A percentile compares a stretch with the other conserved stretches of the same genome.
Conservation (phyloP, 257 asterid species). For the Fraxinus quadrangulata region DNA sequence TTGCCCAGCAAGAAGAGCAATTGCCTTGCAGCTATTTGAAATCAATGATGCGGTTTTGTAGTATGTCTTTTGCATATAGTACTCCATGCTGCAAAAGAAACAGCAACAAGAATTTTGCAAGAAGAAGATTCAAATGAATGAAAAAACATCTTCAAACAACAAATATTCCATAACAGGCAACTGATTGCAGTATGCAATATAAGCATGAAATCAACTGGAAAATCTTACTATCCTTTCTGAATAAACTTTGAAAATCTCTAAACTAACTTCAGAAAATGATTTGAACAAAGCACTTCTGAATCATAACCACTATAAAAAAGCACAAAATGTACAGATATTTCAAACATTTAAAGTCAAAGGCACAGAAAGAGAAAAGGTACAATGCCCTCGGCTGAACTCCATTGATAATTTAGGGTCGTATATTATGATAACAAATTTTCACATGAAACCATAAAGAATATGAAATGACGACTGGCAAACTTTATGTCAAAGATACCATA, state of each 20-base stretch:
- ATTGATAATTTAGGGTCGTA: neutral
- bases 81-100: constrained; percentile 81
- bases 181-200: neutral
- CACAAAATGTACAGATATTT: neutral
- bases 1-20: constrained; percentile 94
- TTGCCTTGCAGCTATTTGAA: constrained; percentile 92
- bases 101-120: neutral
- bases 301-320: neutral
- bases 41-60: constrained; percentile 93
- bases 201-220: neutral
- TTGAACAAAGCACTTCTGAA: neutral
- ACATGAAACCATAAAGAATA: neutral
- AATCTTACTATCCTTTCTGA: neutral
- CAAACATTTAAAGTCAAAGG: neutral
- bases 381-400: neutral
- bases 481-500: neutral
- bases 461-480: neutral
- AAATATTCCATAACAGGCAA: neutral
- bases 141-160: constrained; percentile 1
- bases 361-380: neutral
- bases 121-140: neutral
- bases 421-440: neutral
- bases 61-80: constrained; percentile 96
- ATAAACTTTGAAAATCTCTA: neutral
- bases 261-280: neutral